Conservation (phyloP, 495 filamentous ascomycete genomes). For the Lasiosphaeriaceae sp. region DNA sequence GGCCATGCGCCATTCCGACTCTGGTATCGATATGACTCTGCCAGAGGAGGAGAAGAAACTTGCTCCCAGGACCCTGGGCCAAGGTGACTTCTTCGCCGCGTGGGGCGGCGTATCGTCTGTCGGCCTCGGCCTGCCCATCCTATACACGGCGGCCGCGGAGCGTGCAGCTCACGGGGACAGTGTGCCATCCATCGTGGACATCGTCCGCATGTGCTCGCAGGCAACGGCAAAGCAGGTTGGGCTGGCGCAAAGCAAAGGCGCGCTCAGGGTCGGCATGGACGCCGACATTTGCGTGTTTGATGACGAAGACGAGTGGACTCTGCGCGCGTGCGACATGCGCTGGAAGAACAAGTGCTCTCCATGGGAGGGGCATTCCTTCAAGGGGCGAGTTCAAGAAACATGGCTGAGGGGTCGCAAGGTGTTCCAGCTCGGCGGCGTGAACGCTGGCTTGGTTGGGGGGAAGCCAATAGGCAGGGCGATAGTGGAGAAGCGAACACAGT, state of each 20-base stretch:
- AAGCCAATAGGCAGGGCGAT: conserved; percentile 41
- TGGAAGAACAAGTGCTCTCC: conserved; percentile 95
- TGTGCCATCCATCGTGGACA: conserved; percentile 58
- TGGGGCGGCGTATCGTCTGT: conserved; percentile 97
- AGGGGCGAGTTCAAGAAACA: conserved; percentile 81
- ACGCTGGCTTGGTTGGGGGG: conserved; percentile 36
- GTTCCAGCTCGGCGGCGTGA: conserved; percentile 50
- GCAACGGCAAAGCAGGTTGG: conserved; percentile 93
- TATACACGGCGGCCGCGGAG: conserved; percentile 72
- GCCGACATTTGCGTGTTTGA: conserved; percentile 94
- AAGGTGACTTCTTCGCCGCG: conserved; percentile 88
- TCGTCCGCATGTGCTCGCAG: conserved; percentile 77
- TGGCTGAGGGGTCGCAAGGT: conserved; percentile 80
- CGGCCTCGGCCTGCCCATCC: conserved; percentile 83
- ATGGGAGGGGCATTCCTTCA: conserved; percentile 79
- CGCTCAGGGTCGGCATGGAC: conserved; percentile 78
- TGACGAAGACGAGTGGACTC: conserved; percentile 70
- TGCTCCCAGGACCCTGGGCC: conserved; percentile 5
- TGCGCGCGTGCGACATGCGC: conserved; percentile 65
- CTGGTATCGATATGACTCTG: conserved; percentile 42
- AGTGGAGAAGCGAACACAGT: conserved; percentile 36
- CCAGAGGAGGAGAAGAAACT: conserved; percentile 15
- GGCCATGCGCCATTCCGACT: conserved; percentile 40
- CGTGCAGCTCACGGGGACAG: conserved; percentile 47
- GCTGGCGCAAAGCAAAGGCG: conserved; percentile 76